phyloP scores from a whole-genome alignment of 2,329 filamentous ascomycete species.

The Pseudopyrenochaeta lycopersici region DNA sequence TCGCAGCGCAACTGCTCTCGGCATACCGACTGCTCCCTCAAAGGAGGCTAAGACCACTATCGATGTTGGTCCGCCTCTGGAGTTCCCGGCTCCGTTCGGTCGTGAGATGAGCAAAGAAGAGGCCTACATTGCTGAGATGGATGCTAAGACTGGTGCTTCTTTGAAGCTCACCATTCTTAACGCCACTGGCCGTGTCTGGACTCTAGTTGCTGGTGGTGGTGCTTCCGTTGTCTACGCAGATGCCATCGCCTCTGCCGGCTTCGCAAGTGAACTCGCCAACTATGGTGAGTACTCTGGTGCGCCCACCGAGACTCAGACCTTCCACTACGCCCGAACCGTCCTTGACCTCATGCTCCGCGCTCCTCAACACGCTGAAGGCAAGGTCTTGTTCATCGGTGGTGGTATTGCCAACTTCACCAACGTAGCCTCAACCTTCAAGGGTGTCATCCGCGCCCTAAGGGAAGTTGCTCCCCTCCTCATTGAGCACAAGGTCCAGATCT shows the following conservation, averaged over 20 bases:
- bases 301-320: constrained; percentile 97
- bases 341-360: constrained; percentile 97
- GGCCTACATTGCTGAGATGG: constrained; percentile 97
- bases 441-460: constrained; percentile 94
- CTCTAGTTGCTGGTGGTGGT: constrained; percentile 97
- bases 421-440: constrained; percentile 99
- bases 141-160: constrained; percentile 98
- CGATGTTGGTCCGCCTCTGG: constrained; percentile 96
- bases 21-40: constrained; percentile 71
- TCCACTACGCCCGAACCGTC: constrained; percentile 97
- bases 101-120: constrained; percentile 99
- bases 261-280: constrained; percentile 96
- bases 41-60: constrained; percentile 83
- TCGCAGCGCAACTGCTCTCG: constrained; percentile 86
- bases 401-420: constrained; percentile 99
- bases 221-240: constrained; percentile 99
- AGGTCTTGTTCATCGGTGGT: constrained; percentile 99
- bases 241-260: constrained; percentile 95
- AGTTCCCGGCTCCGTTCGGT: constrained; percentile 98
- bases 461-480: constrained; percentile 85
- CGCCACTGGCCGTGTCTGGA: constrained; percentile 92
- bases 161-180: constrained; percentile 98
- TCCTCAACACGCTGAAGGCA: constrained; percentile 84
- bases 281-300: constrained; percentile 99
- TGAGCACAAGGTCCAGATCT: constrained; percentile 98